phyloP scores from a whole-genome alignment of 1,284 basidiomycete species.

The Pseudozyma sp. region DNA sequence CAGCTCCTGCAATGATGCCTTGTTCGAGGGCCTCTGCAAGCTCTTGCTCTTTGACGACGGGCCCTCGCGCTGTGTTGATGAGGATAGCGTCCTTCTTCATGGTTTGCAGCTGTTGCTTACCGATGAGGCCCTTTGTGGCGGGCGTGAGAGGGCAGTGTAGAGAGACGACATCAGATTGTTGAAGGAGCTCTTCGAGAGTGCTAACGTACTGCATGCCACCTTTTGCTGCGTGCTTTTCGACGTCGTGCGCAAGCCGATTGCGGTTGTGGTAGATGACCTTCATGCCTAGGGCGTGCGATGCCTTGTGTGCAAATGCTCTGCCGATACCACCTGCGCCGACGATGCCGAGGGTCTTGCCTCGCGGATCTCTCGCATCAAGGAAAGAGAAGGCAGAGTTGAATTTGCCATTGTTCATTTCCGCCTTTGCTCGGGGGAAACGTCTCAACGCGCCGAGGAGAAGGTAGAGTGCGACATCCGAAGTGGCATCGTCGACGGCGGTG shows the following conservation, averaged over 20 bases:
- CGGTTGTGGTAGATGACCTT: conserved; percentile 64
- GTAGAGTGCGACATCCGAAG: conserved; percentile 61
- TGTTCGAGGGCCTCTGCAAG: conserved; percentile 56
- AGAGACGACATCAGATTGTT: conserved; percentile 70
- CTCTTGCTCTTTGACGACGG: conserved; percentile 70
- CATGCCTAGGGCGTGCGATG: conserved; percentile 59
- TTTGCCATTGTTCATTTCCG: conserved; percentile 39
- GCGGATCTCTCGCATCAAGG: conserved; percentile 49
- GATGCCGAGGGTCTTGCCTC: conserved; percentile 59
- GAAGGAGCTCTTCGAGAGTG: conserved; percentile 69
- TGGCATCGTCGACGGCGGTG: conserved; percentile 61
- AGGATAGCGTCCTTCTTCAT: conserved; percentile 70
- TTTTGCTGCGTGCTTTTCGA: conserved; percentile 65
- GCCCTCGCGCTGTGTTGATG: conserved; percentile 72
- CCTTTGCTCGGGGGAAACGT: conserved; percentile 51
- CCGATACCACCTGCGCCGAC: conserved; percentile 65
- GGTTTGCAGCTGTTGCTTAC: conserved; percentile 64
- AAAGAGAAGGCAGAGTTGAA: conserved; percentile 61
- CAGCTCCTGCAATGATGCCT: conserved; percentile 73
- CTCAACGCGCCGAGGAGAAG: conserved; percentile 60
- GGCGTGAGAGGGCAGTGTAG: conserved; percentile 72
- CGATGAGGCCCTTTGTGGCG: conserved; percentile 69
- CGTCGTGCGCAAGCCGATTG: conserved; percentile 31
- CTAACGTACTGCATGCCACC: conserved; percentile 55
- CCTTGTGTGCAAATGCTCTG: conserved; percentile 58